These are phyloP conservation scores for Metschnikowia similis DNA, from an alignment of 805 yeast genomes.

Conservation along the genomic window DNA sequence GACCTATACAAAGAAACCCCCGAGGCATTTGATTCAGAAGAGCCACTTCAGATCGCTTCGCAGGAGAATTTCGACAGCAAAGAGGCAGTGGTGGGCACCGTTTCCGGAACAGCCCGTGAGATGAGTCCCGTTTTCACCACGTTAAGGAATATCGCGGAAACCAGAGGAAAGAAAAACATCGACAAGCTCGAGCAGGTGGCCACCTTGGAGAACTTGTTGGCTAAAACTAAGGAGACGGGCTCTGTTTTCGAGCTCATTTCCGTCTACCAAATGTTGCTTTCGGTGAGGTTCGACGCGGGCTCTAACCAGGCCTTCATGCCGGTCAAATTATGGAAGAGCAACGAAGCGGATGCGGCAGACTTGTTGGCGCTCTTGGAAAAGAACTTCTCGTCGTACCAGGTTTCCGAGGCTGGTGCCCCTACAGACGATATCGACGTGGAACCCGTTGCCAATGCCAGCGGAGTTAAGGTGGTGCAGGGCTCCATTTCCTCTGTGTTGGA, in stretches of 20 bases:
- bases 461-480: conserved; percentile 74
- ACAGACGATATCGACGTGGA: conserved; percentile 73
- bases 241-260: conserved; percentile 72
- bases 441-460: conserved; percentile 52
- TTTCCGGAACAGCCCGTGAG: conserved; percentile 37
- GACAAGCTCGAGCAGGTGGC: conserved; percentile 76
- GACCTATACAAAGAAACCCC: conserved; percentile 64
- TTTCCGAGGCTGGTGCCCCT: conserved; percentile 67
- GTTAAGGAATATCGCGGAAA: conserved; percentile 71
- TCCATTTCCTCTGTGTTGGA: conserved; percentile 83
- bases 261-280: conserved; percentile 74
- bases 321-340: conserved; percentile 70
- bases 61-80: conserved; percentile 27
- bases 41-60: conserved; percentile 35
- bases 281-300: conserved; percentile 81
- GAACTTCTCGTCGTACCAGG: conserved; percentile 54
- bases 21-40: conserved; percentile 63
- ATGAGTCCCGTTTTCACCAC: conserved; percentile 60
- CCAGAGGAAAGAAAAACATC: conserved; percentile 93
- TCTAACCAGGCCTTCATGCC: conserved; percentile 70
- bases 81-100: conserved; percentile 26
- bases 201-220: conserved; percentile 60
- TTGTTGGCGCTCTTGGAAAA: conserved; percentile 68
- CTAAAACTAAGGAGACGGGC: conserved; percentile 19
- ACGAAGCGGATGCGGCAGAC: conserved; percentile 56